phyloP scores from a whole-genome alignment of 345 rosid species.

The Rhizophora mangle region DNA sequence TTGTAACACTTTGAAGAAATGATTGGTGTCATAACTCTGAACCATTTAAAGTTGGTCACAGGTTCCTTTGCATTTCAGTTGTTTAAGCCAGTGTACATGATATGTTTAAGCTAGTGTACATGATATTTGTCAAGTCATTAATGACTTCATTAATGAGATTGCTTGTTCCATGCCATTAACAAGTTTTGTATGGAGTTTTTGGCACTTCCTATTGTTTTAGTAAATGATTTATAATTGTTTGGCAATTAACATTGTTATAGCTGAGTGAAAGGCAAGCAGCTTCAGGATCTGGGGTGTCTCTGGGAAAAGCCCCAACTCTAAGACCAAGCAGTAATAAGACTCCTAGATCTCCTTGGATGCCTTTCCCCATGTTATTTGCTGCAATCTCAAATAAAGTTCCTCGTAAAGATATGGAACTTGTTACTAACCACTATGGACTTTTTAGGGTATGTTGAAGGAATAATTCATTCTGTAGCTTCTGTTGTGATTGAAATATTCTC shows the following conservation, averaged over 20 bases:
- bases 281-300: slow-evolving; percentile 42
- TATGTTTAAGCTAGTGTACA: too few species aligned
- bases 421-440: slow-evolving; percentile 45
- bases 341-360: slow-evolving; percentile 95
- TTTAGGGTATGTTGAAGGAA: slow-evolving; percentile 55
- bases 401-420: slow-evolving; percentile 49
- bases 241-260: slow-evolving; percentile 17
- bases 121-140: too few species aligned
- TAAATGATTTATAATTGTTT: not conserved
- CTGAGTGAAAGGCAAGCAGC: slow-evolving; percentile 23
- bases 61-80: too few species aligned
- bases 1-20: too few species aligned
- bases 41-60: too few species aligned
- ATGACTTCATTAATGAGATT: not conserved
- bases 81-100: too few species aligned
- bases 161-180: not conserved
- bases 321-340: slow-evolving; percentile 56
- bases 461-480: not conserved
- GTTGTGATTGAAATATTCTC: not conserved
- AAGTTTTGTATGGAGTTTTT: not conserved
- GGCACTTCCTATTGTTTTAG: not conserved
- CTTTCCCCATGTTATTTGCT: slow-evolving; percentile 78
- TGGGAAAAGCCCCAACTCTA: slow-evolving; percentile 52
- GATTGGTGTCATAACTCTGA: too few species aligned
- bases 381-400: slow-evolving; percentile 72